A percentile compares a stretch with the other conserved stretches of the same genome.
Evolutionary conservation across 768 basidiomycete genomes (phyloP).

Genomic region (Boletus rex-veris): DNA sequence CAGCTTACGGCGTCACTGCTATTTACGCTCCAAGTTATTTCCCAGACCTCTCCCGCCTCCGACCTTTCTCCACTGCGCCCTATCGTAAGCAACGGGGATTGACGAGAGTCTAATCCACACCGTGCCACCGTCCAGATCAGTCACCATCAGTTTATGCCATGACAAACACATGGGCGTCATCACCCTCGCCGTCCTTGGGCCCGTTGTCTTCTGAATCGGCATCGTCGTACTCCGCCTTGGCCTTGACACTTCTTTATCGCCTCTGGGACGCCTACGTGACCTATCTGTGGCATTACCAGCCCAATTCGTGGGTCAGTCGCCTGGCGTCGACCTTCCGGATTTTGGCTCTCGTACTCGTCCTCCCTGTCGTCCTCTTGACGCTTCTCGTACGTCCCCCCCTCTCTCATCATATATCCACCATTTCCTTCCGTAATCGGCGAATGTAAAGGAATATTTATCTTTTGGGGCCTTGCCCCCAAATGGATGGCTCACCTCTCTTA

Average conservation of each 20-base stretch:
- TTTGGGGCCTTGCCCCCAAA: background rate
- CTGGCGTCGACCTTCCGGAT: slow-evolving; percentile 62
- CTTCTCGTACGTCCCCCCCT: slow-evolving; percentile 51
- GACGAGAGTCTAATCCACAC: slow-evolving; percentile 1
- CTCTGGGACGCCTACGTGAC: slow-evolving; percentile 61
- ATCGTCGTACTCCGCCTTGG: slow-evolving; percentile 8
- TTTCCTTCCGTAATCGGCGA: slow-evolving; percentile 9
- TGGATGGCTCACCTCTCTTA: slow-evolving; percentile 4
- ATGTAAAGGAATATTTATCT: slow-evolving; percentile 3
- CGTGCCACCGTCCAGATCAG: background rate
- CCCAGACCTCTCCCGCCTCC: background rate
- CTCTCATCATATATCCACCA: background rate
- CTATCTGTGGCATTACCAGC: slow-evolving; percentile 61
- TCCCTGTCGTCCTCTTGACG: slow-evolving; percentile 56
- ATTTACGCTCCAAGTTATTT: background rate
- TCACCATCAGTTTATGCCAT: slow-evolving; percentile 11
- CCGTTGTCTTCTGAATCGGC: slow-evolving; percentile 4
- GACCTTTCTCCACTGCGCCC: slow-evolving; percentile 19
- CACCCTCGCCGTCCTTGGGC: slow-evolving; percentile 6
- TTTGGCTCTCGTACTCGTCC: slow-evolving; percentile 49
- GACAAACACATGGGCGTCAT: slow-evolving; percentile 5
- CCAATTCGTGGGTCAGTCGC: slow-evolving; percentile 64
- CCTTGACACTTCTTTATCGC: slow-evolving; percentile 31
- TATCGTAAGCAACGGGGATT: slow-evolving; percentile 20
- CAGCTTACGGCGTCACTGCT: slow-evolving; percentile 9